These are phyloP conservation scores for Blastobotrys muscicola DNA, from an alignment of 805 yeast species.

Conservation along the genomic window DNA sequence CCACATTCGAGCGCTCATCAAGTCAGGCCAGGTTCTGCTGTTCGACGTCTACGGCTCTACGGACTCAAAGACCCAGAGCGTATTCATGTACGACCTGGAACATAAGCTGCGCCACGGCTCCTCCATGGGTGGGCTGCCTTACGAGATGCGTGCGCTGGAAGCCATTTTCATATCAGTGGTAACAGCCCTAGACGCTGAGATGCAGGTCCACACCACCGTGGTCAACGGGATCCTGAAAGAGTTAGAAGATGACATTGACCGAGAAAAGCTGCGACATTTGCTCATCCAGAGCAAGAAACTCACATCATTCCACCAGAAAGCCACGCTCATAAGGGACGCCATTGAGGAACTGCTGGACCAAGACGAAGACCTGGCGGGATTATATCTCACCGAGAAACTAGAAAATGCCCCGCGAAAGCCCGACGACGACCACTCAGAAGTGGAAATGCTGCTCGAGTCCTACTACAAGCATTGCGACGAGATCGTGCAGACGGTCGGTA, in stretches of 20 bases:
- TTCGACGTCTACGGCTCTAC: conserved; percentile 65
- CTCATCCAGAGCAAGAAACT: conserved; percentile 79
- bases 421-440: conserved; percentile 59
- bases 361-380: conserved; percentile 76
- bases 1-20: conserved; percentile 85
- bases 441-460: conserved; percentile 82
- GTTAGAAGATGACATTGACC: conserved; percentile 72
- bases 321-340: conserved; percentile 69
- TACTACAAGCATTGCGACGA: conserved; percentile 89
- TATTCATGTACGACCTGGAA: conserved; percentile 74
- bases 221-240: conserved; percentile 66
- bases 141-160: conserved; percentile 86
- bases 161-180: conserved; percentile 75
- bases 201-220: conserved; percentile 73
- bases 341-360: conserved; percentile 78
- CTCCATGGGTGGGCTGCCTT: conserved; percentile 48
- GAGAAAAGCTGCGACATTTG: conserved; percentile 66
- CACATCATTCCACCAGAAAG: conserved; percentile 76
- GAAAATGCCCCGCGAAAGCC: conserved; percentile 34
- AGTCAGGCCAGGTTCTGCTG: conserved; percentile 65
- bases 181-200: conserved; percentile 70
- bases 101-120: conserved; percentile 43
- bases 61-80: conserved; percentile 57
- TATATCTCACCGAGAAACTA: conserved; percentile 62
- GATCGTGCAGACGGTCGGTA: conserved; percentile 82